A percentile compares a stretch with the other conserved stretches of the same genome.
These are phyloP conservation scores for Parastagonospora avenae DNA, from an alignment of 2,329 filamentous ascomycete species.

Conservation along the genomic window DNA sequence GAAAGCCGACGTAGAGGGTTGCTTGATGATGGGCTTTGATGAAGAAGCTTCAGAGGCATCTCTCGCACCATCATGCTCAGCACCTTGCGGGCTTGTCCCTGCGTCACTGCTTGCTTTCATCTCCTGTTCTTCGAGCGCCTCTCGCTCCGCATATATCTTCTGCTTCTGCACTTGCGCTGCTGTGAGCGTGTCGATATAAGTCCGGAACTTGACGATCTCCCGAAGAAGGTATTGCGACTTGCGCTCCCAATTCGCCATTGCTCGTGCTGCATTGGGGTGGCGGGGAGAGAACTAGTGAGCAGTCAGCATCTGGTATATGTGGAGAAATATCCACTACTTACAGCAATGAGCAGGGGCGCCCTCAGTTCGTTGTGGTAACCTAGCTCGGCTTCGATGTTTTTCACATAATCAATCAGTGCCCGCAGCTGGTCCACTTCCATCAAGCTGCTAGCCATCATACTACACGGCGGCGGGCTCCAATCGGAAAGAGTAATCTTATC, in stretches of 20 bases:
- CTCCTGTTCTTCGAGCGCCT: constrained; percentile 29
- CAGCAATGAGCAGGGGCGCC: constrained; percentile 81
- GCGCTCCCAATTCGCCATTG: constrained; percentile 96
- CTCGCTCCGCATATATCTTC: constrained; percentile 65
- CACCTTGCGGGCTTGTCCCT: constrained; percentile 8
- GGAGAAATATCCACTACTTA: constrained; percentile 45
- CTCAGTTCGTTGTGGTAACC: constrained; percentile 87
- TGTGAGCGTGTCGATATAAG: constrained; percentile 85
- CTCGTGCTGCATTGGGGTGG: constrained; percentile 77
- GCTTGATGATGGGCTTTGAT: constrained; percentile 4
- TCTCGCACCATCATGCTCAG: constrained; percentile 43
- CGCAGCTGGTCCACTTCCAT: constrained; percentile 81
- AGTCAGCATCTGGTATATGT: constrained; percentile 13
- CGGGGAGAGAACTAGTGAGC: constrained; percentile 74
- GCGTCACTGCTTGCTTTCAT: constrained; percentile 15
- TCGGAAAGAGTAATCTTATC: constrained; percentile 84
- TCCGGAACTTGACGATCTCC: constrained; percentile 96
- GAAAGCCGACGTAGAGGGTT: constrained; percentile 6
- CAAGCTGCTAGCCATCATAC: constrained; percentile 81
- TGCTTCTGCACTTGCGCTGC: constrained; percentile 72
- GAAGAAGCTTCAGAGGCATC: constrained; percentile 25
- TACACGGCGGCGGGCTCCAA: constrained; percentile 88
- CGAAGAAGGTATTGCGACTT: constrained; percentile 90
- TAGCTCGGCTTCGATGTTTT: constrained; percentile 83
- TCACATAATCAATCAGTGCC: constrained; percentile 77